These are phyloP conservation scores for Artemisia argyi DNA, from an alignment of 129 eudicot genomes.

Conservation along the genomic window DNA sequence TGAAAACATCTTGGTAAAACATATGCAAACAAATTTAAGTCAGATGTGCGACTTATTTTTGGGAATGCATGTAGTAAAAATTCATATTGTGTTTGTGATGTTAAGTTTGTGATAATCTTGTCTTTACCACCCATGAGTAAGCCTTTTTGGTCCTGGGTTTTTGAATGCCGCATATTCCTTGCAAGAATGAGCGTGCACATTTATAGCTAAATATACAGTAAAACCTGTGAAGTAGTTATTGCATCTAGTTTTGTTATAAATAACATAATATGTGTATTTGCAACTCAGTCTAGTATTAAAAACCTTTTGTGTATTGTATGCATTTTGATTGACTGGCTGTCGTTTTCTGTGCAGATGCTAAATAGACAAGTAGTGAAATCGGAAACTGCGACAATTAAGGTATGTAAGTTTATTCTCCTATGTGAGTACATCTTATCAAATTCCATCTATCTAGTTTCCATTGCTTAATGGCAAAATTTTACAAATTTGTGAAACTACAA, in stretches of 20 bases:
- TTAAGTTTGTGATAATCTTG: neutral
- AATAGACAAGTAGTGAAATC: constrained; percentile 93
- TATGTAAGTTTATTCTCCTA: constrained; percentile 20
- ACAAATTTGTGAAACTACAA: too few species aligned
- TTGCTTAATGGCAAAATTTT: neutral
- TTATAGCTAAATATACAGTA: neutral
- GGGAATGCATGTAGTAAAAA: constrained; percentile 9
- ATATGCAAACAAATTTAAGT: neutral
- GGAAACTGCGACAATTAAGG: constrained; percentile 90
- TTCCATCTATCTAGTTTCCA: neutral
- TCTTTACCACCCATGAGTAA: neutral
- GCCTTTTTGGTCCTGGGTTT: neutral
- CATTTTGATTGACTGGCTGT: neutral
- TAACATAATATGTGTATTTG: neutral
- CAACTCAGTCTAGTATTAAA: constrained; percentile 1
- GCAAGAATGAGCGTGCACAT: too few species aligned
- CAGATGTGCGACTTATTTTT: constrained; percentile 5
- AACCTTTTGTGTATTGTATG: neutral
- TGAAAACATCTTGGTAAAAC: neutral
- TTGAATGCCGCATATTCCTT: neutral
- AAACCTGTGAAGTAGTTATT: neutral
- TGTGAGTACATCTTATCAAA: constrained; percentile 5
- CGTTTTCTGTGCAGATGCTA: constrained; percentile 68
- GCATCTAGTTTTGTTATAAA: neutral
- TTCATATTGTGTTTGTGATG: neutral